Base-by-base conservation (phyloP, 129 eudicot genomes). In the Flaveria linearis region DNA sequence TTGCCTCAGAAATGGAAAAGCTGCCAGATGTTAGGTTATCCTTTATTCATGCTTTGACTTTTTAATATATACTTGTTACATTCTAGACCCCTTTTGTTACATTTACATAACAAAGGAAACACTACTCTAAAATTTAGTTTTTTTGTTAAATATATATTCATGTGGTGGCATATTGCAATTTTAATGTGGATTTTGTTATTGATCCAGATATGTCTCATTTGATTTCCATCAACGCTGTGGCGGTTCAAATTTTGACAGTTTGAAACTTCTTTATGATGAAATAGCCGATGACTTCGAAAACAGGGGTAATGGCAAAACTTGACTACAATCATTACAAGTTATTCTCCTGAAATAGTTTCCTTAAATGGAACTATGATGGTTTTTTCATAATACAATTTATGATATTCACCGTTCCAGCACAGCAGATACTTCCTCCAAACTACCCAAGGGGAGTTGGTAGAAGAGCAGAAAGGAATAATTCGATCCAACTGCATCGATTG, bases 401-500 rank as follows among this genome's bases (percentile, higher is more conserved):
- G 78, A 86, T 83, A 81, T 75, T 84, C 80, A 76, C 86, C 70
- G 64, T 86, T 84, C 88, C 90, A 87, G 87, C 87, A 84, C 86
- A 85, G 87, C 99, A 94, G 99, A 86, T 94, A 86, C 84, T 87
- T 94, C 84, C 96, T 94, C 77, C 76, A 87, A 76, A 88, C 86
- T 81, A 22, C 85, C 78, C 84, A 89, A 74, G 96, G 87, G 41
- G 86, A 89, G 82, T 55, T 87, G 71, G 33, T 94, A 80, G 81
- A 80, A 65, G 97, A 89, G 87, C 99, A 94, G 81, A 84, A 79
- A 75, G 99, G 99, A 77, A 71, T 91, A 42, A 74, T 94, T 52
- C 86, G 99, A 77, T 86, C 97, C 33, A 94, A 94, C 86, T 94
- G 99, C 87, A 94, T 94, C 72, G 99, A 94, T 77, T 94, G 97